Evolutionary conservation across 306 rosid genomes (phyloP).

Genomic region (Cicer chorassanicum): DNA sequence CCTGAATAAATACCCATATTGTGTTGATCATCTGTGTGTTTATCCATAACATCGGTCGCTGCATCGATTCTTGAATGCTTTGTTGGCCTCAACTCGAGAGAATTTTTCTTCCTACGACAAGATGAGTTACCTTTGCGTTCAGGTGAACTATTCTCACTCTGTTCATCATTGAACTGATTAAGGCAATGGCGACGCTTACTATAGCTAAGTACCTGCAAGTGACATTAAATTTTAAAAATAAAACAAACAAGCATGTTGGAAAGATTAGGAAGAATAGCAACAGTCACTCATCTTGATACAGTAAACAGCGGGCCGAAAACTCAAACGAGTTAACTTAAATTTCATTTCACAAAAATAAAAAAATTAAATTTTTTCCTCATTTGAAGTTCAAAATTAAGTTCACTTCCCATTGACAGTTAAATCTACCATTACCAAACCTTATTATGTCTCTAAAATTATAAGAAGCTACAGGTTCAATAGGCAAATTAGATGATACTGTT

Average conservation of each 20-base stretch:
- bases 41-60: slow-evolving; percentile 49
- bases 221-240: slow-evolving; percentile 19
- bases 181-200: slow-evolving; percentile 63
- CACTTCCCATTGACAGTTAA: slow-evolving; percentile 34
- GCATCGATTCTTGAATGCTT: slow-evolving; percentile 57
- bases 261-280: slow-evolving; percentile 27
- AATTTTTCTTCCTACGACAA: slow-evolving; percentile 47
- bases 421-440: slow-evolving; percentile 33
- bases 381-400: slow-evolving; percentile 18
- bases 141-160: slow-evolving; percentile 44
- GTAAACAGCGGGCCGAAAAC: slow-evolving; percentile 26
- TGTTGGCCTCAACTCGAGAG: slow-evolving; percentile 53
- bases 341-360: neutral
- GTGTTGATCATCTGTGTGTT: slow-evolving; percentile 49
- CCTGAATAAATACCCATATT: slow-evolving; percentile 46
- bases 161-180: slow-evolving; percentile 52
- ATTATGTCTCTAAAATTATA: slow-evolving; percentile 25
- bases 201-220: slow-evolving; percentile 77
- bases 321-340: neutral
- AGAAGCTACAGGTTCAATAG: slow-evolving; percentile 28
- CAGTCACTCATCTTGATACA: slow-evolving; percentile 27
- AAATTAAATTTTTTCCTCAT: neutral
- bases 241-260: neutral
- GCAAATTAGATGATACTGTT: neutral
- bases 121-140: slow-evolving; percentile 50